Conservation (phyloP, 2,329 filamentous ascomycete genomes). For the Coniochaeta sp. region DNA sequence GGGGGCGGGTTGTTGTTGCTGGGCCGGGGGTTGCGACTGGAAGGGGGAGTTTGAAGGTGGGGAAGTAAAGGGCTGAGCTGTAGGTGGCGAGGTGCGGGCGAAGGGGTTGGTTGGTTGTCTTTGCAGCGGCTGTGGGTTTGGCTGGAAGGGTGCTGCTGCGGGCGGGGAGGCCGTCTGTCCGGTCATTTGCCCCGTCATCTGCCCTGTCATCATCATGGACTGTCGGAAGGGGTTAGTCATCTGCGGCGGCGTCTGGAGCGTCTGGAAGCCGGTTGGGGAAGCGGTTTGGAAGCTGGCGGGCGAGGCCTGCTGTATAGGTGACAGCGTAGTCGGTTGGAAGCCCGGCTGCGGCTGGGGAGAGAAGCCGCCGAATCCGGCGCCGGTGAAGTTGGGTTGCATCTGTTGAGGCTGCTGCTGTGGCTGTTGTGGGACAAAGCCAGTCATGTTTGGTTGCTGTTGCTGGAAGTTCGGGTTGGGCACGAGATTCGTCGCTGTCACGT, state of each 20-base stretch:
- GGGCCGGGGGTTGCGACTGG: conserved; percentile 31
- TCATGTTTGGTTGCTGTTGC: conserved; percentile 29
- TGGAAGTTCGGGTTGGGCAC: too few species aligned
- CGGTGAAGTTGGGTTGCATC: conserved; percentile 48
- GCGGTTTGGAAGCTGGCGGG: conserved; percentile 42
- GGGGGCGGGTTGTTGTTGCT: conserved; percentile 30
- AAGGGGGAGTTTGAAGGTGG: conserved; percentile 32
- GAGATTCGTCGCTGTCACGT: too few species aligned
- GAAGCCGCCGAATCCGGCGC: conserved; percentile 79
- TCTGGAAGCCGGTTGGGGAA: conserved; percentile 34
- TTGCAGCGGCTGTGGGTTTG: conserved; percentile 27
- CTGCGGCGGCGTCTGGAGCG: conserved; percentile 44
- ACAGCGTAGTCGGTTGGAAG: conserved; percentile 46
- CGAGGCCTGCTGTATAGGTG: conserved; percentile 52
- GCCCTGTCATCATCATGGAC: conserved; percentile 67
- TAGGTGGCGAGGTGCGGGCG: conserved; percentile 54
- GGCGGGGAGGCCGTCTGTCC: conserved; percentile 18
- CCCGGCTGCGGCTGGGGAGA: conserved; percentile 54
- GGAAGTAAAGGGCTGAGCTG: conserved; percentile 27
- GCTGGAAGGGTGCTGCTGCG: conserved; percentile 15
- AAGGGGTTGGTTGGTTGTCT: conserved; percentile 81
- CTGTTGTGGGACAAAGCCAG: conserved; percentile 22
- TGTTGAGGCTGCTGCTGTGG: conserved; percentile 30
- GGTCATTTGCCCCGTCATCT: conserved; percentile 19
- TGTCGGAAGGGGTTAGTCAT: conserved; percentile 90